A percentile compares a stretch with the other conserved stretches of the same genome.
phyloP scores from a whole-genome alignment of 2,329 filamentous ascomycete species.

The Aschersonia sp. region DNA sequence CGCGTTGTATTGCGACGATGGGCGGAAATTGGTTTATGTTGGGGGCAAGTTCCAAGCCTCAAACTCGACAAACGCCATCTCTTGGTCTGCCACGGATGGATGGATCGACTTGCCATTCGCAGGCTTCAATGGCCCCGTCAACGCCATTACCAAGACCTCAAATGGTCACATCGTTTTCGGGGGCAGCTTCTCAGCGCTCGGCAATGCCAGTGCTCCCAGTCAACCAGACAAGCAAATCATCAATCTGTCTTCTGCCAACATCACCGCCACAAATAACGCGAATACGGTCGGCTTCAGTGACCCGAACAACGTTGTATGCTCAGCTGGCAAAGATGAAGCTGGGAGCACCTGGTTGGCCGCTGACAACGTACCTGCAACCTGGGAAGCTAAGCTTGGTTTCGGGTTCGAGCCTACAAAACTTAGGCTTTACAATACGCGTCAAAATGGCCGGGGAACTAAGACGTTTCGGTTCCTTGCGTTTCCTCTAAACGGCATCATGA shows the following conservation, averaged over 20 bases:
- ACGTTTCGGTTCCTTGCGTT: constrained; percentile 77
- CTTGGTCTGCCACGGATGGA: constrained; percentile 53
- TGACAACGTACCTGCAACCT: constrained; percentile 64
- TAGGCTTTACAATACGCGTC: constrained; percentile 75
- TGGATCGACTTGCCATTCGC: constrained; percentile 80
- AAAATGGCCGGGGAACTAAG: constrained; percentile 73
- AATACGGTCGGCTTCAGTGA: constrained; percentile 53
- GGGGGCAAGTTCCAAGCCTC: constrained; percentile 71
- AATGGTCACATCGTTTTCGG: constrained; percentile 86
- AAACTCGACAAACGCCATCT: constrained; percentile 81
- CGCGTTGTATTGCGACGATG: constrained; percentile 67
- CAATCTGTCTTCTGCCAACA: constrained; percentile 67
- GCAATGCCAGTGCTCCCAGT: constrained; percentile 59
- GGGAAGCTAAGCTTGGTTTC: constrained; percentile 72
- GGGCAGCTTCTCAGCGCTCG: constrained; percentile 75
- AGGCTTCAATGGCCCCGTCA: constrained; percentile 88
- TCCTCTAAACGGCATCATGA: constrained; percentile 87
- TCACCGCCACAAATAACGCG: constrained; percentile 52
- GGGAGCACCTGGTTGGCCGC: constrained; percentile 68
- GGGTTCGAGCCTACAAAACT: constrained; percentile 79
- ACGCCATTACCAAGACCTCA: constrained; percentile 65
- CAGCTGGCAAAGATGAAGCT: constrained; percentile 47
- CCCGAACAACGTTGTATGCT: constrained; percentile 71
- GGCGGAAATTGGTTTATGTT: constrained; percentile 70
- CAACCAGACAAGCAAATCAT: constrained; percentile 63